Conservation (phyloP, 805 yeast genomes). For the Pichia manshurica region DNA sequence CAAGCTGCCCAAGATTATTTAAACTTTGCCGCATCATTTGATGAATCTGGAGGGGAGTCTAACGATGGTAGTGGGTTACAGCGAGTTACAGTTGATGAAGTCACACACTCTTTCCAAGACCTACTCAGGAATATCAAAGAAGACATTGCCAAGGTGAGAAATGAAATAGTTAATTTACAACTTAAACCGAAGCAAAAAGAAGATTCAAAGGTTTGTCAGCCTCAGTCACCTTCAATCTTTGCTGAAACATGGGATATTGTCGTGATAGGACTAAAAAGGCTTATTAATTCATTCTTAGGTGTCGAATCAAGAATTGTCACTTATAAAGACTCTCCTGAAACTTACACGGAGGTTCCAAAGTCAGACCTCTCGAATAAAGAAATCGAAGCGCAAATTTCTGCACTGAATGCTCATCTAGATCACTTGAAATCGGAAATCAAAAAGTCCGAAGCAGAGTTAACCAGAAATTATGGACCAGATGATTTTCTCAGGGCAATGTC, state of each 20-base stretch:
- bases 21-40: constrained; percentile 35
- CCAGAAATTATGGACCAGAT: constrained; percentile 47
- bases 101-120: neutral
- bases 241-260: neutral
- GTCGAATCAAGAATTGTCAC: constrained; percentile 4
- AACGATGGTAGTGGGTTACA: neutral
- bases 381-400: constrained; percentile 10
- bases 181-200: neutral
- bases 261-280: neutral
- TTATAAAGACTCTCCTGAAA: neutral
- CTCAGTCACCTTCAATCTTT: neutral
- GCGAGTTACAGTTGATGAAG: neutral
- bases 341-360: neutral
- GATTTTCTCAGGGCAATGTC: constrained; percentile 57
- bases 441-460: constrained; percentile 10
- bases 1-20: constrained; percentile 54
- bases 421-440: constrained; percentile 16
- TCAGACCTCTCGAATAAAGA: constrained; percentile 1
- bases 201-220: neutral
- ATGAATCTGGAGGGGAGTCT: neutral
- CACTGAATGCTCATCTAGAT: constrained; percentile 29
- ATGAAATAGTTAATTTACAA: neutral
- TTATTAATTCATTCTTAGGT: constrained; percentile 23
- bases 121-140: neutral
- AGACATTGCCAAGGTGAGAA: neutral